Conservation (phyloP, 352 stramenopile genomes). For the Globisporangium viniferum region DNA sequence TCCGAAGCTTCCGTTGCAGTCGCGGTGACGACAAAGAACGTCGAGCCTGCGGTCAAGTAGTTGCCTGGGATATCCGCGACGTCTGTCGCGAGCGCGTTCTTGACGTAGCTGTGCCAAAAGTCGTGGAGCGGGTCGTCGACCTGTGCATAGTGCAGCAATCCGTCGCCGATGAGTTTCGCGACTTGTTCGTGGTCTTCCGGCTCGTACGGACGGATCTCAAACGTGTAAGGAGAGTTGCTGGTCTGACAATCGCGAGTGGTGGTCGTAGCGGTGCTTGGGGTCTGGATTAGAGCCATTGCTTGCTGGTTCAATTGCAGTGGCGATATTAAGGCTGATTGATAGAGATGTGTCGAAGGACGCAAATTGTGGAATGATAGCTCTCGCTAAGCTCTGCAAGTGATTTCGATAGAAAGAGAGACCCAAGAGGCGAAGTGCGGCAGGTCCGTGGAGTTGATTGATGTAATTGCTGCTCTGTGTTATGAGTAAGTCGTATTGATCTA, state of each 20-base stretch:
- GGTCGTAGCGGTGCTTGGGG: not conserved
- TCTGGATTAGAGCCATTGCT: not conserved
- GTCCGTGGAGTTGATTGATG: too few relatives aligned
- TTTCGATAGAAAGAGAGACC: too few relatives aligned
- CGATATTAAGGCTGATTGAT: not conserved
- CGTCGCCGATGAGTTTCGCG: slow-evolving; percentile 5
- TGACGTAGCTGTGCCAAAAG: slow-evolving; percentile 2
- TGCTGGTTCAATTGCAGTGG: too few relatives aligned
- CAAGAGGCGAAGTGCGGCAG: too few relatives aligned
- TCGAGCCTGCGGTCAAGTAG: slow-evolving; percentile 1
- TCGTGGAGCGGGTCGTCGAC: not conserved
- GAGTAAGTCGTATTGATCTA: not conserved
- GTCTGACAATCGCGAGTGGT: not conserved
- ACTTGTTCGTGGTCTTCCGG: slow-evolving; percentile 4
- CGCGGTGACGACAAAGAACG: slow-evolving; percentile 4
- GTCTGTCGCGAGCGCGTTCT: slow-evolving; percentile 8
- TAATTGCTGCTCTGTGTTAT: too few relatives aligned
- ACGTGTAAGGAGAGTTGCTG: not conserved
- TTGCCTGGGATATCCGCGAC: slow-evolving; percentile 8
- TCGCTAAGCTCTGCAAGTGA: too few relatives aligned
- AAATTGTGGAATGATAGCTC: not conserved
- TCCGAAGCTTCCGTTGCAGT: not conserved
- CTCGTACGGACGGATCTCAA: slow-evolving; percentile 17
- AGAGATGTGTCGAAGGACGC: not conserved
- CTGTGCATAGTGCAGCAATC: slow-evolving; percentile 6